Evolutionary conservation across 2,329 filamentous ascomycete species (phyloP), one percentile per base, ranked within the genome.

Genomic region (Bertia moriformis): DNA sequence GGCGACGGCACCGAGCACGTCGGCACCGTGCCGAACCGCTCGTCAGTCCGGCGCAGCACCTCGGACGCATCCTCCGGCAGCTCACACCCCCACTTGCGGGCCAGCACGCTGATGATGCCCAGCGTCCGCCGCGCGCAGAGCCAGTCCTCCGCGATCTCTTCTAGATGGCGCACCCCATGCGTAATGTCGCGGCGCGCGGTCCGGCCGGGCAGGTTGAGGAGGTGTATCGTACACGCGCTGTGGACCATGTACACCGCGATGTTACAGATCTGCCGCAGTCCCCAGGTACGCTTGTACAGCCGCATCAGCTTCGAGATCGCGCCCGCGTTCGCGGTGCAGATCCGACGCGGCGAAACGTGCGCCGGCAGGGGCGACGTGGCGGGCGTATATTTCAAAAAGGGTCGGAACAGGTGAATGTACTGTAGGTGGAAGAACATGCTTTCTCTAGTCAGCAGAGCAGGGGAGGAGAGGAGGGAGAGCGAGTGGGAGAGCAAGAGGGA

Each of bases 391-490:
- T 91, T 94, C 38, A 96, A 69, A 53, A 96, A 96, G 0, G 91
- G 89, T 4, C 89, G 78, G 65, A 95, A 96, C 3, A 96, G 77
- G 51, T 96, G 88, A 43, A 96, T 93, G 53, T 93, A 93, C 37
- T 95, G 77, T 10, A 96, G 70, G 52, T 96, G 88, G 57, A 89
- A 94, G 60, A 96, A 94, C 88, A 96, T 96, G 62, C 88, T 95
- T 50, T 5, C 3, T 4, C 19, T 24, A 33, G 17, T n/a, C 7
- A n/a, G 22, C 7, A 27, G 24, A 40, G 36, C 14, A 20, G n/a
- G 24, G 40, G 3, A 18, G 7, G 7, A 19, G n/a, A 22, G 19
- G 18, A 27, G 14, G 22, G 22, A 32, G 14, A 14, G 4, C 3
- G 19, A 19, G 15, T 2, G n/a, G n/a, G 14, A 18, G 18, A 12